Evolutionary conservation across 2,329 filamentous ascomycete genomes (phyloP), one percentile per base, ranked within the genome.

Genomic region (Talaromyces sp.): DNA sequence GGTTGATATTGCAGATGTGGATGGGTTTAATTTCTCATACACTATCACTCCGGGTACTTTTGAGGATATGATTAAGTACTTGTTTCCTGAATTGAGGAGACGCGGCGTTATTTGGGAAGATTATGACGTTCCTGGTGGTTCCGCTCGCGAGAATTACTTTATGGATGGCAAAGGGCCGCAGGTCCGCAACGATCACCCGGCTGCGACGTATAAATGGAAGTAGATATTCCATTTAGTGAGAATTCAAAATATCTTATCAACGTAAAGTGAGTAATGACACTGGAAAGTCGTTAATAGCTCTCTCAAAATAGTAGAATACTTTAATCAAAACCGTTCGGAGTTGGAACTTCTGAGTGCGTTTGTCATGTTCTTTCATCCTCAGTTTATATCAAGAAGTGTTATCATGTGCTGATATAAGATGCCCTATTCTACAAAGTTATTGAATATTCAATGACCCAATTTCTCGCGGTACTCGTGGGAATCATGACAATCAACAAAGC

Each of bases 31-130:
- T 66, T 64, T 83, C 27, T 76, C 71, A 6, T 81, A 83, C 70
- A 79, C 82, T 14, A 81, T 79, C 1, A 83, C 78, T 5, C 81
- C 81, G 1, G 81, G 81, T 0, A 82, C 78, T 0, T 83, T 83
- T 66, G 80, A 82, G 68, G 81, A 83, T 58, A 75, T 83, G 9
- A 78, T 83, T 30, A 79, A 83, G 34, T 63, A 82, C 61, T 66
- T 83, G 31, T 71, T 83, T 40, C 81, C 81, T 0, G 81, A 83
- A 67, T 66, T 77, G 64, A 70, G 67, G 58, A 60, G 61, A 2
- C 64, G 76, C 27, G 76, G 74, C 2, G 54, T 77, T 8, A 79
- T 80, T 66, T 75, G 75, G 70, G 69, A 69, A 1, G 75, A 75
- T 34, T 76, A 76, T 65, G 71, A 66, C 1, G 73, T 75, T 2